Evolutionary conservation across 2,329 filamentous ascomycete genomes (phyloP).

Genomic region (Trichothecium sympodiale): DNA sequence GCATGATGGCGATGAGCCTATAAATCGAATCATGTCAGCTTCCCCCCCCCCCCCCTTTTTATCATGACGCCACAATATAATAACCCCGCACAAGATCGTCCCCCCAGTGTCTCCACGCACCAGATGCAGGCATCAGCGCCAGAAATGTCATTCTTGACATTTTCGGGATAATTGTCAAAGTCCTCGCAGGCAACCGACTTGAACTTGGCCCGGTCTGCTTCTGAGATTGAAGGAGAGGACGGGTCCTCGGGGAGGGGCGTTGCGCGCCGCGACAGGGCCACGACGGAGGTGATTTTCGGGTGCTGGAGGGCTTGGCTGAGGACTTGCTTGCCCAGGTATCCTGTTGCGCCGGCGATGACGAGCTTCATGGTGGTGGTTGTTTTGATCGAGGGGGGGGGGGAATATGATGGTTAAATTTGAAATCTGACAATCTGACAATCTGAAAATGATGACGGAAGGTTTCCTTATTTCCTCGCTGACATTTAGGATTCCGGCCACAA

Average conservation of each 20-base stretch:
- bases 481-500: no score
- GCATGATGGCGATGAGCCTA: conserved; percentile 32
- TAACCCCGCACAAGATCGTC: not conserved
- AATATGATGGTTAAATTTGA: no score
- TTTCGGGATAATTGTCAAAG: conserved; percentile 28
- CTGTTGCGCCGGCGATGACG: conserved; percentile 29
- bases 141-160: conserved; percentile 24
- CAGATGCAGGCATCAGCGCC: conserved; percentile 32
- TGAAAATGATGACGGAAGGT: no score
- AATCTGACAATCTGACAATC: no score
- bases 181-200: conserved; percentile 26
- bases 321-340: conserved; percentile 30
- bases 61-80: not conserved
- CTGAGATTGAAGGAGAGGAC: no score
- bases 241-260: conserved; percentile 1
- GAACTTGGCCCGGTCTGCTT: conserved; percentile 22
- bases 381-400: no score
- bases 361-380: conserved; percentile 25
- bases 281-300: conserved; percentile 28
- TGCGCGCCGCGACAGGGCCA: conserved; percentile 14
- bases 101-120: conserved; percentile 11
- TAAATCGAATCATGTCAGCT: not conserved
- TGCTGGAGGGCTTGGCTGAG: conserved; percentile 31
- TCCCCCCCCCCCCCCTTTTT: no score
- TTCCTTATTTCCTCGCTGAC: no score